These are phyloP conservation scores for Leptographium radiaticola DNA, from an alignment of 2,329 filamentous ascomycete species.

Conservation along the genomic window DNA sequence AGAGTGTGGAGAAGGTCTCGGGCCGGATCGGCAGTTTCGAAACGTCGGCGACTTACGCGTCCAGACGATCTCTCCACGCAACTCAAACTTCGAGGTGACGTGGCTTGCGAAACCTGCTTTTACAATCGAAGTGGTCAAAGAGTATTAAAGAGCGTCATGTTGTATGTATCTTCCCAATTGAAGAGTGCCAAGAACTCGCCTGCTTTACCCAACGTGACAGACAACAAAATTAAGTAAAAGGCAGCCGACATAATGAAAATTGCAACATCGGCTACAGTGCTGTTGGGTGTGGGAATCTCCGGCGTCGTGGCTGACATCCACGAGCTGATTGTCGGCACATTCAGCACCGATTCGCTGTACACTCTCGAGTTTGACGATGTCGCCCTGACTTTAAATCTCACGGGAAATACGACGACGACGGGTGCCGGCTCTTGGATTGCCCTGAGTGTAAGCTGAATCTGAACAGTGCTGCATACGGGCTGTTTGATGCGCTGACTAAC, in stretches of 20 bases:
- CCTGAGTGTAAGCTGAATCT: background rate
- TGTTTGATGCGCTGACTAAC: background rate
- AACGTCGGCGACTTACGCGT: background rate
- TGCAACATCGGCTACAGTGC: background rate
- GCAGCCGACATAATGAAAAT: background rate
- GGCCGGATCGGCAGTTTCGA: background rate
- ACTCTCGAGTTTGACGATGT: background rate
- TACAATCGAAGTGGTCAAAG: background rate
- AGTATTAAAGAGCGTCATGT: background rate
- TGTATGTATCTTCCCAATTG: background rate
- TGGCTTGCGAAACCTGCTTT: background rate
- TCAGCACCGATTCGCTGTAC: background rate
- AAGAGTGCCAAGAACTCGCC: too few relatives aligned
- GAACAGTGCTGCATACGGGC: background rate
- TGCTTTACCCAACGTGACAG: background rate
- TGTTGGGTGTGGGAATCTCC: background rate
- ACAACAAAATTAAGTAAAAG: background rate
- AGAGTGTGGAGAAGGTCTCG: too few relatives aligned
- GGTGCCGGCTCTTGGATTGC: background rate
- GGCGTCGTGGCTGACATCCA: background rate
- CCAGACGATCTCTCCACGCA: background rate
- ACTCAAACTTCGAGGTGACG: background rate
- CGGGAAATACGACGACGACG: background rate
- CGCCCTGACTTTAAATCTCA: background rate
- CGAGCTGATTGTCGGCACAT: background rate